Percentiles rank a stretch among this genome's conserved stretches.
These are phyloP conservation scores for Chaetomidium leptoderma DNA, from an alignment of 495 filamentous ascomycete genomes.

Conservation along the genomic window DNA sequence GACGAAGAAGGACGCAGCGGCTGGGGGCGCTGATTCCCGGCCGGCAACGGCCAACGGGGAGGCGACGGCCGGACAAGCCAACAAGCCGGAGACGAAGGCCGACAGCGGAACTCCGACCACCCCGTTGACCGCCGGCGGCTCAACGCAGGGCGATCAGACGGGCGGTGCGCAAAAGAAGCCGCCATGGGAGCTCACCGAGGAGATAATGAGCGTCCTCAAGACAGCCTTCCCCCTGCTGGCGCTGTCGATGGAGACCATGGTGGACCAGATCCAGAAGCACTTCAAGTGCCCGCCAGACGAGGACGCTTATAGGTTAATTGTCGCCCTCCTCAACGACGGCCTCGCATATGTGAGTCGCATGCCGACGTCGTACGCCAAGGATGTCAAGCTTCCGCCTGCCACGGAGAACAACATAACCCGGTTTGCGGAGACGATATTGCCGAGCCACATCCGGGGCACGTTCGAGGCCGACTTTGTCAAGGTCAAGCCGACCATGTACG, in stretches of 20 bases:
- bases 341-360: slow-evolving; percentile 81
- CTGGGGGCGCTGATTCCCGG: slow-evolving; percentile 29
- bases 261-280: slow-evolving; percentile 95
- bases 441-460: slow-evolving; percentile 82
- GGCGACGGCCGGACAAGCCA: slow-evolving; percentile 34
- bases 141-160: slow-evolving; percentile 27
- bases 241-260: slow-evolving; percentile 98
- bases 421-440: slow-evolving; percentile 94
- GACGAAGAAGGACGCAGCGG: slow-evolving; percentile 44
- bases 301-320: slow-evolving; percentile 96
- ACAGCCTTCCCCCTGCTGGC: slow-evolving; percentile 94
- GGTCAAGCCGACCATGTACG: slow-evolving; percentile 90
- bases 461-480: slow-evolving; percentile 95
- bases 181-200: slow-evolving; percentile 93
- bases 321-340: slow-evolving; percentile 91
- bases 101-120: slow-evolving; percentile 41
- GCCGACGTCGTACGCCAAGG: slow-evolving; percentile 78
- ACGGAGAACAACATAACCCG: slow-evolving; percentile 95
- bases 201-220: slow-evolving; percentile 89
- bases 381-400: slow-evolving; percentile 80
- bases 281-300: slow-evolving; percentile 99
- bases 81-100: slow-evolving; percentile 44
- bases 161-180: slow-evolving; percentile 57
- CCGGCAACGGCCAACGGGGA: slow-evolving; percentile 50
- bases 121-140: slow-evolving; percentile 27